Conservation (phyloP, 2,329 filamentous ascomycete genomes). For the Phyllosticta capitalensis region DNA sequence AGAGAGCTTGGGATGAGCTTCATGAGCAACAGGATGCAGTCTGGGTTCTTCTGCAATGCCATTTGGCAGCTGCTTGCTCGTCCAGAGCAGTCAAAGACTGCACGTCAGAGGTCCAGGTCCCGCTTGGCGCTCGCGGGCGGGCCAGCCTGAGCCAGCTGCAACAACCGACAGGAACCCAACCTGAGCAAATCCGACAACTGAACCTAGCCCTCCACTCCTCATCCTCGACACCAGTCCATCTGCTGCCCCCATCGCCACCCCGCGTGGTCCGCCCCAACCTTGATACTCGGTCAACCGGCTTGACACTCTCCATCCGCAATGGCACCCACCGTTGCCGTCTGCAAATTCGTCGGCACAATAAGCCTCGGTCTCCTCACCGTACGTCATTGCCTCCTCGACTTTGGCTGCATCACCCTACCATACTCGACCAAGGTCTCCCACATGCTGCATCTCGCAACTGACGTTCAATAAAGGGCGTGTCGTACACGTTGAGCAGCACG, state of each 20-base stretch:
- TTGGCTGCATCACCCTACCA: background rate
- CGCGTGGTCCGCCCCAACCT: background rate
- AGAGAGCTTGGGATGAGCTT: no score
- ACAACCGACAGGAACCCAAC: no score
- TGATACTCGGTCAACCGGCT: background rate
- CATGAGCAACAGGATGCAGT: no score
- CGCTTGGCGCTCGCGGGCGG: background rate
- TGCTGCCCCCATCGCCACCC: background rate
- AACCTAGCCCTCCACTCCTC: background rate
- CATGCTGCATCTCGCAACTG: background rate
- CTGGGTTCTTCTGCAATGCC: no score
- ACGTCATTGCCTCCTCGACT: slow-evolving; percentile 30
- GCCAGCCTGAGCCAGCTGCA: background rate
- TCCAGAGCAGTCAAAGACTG: background rate
- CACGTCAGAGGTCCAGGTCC: background rate
- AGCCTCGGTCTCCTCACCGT: slow-evolving; percentile 83
- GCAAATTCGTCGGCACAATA: slow-evolving; percentile 89
- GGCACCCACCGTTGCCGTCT: slow-evolving; percentile 61
- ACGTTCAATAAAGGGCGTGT: slow-evolving; percentile 58
- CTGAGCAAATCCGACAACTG: background rate
- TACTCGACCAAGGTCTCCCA: slow-evolving; percentile 4
- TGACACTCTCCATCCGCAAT: slow-evolving; percentile 36
- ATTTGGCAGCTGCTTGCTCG: background rate
- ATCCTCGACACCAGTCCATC: background rate
- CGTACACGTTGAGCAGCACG: slow-evolving; percentile 70